Evolutionary conservation across 2,329 filamentous ascomycete species (phyloP), one percentile per base, ranked within the genome.

Genomic region (Huntiella savannae): DNA sequence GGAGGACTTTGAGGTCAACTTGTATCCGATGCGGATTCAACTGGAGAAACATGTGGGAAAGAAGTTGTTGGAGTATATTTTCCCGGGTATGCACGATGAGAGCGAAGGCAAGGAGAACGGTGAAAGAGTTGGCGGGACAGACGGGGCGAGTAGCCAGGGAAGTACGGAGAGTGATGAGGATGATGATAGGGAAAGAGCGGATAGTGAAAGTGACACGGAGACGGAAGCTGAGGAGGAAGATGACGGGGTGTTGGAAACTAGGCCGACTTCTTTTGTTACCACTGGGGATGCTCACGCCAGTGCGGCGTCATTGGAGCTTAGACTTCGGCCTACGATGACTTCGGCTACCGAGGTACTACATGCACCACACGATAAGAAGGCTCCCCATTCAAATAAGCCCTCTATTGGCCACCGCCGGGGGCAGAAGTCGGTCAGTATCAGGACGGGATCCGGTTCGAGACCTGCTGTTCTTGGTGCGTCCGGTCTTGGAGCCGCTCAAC

Each of bases 11-110:
- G 87, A 96, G 60, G 83, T 98, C 47, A 85, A 87, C 47, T 66
- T 98, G 15, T 87, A 92, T 59, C 92, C 91, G 0, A 73, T 98
- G 59, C 92, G 86, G 60, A 78, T 98, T 16, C 91, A 98, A 59
- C 69, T 98, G 33, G 91, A 98, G 61, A 80, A 79, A 33, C 87
- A 96, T 55, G 79, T 94, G 42, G 88, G 87, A 39, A 88, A 92
- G 63, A 85, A 81, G 54, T 68, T 98, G 2, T 94, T 98, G 54
- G 87, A 95, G 62, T 98, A 98, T 61, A 85, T 98, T 54, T 98
- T 98, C 66, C 92, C 91, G 0, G 84, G 82, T 8, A 75, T 83
- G 54, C 78, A 79, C 15, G 65, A 60, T n/a, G 78, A 59, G 47
- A 73, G 71, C 49, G 70, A 69, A 33, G 74, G 76, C 46, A 77